Base-by-base conservation (phyloP, 2,329 filamentous ascomycete genomes). In the Ophiostoma tasmaniense region DNA sequence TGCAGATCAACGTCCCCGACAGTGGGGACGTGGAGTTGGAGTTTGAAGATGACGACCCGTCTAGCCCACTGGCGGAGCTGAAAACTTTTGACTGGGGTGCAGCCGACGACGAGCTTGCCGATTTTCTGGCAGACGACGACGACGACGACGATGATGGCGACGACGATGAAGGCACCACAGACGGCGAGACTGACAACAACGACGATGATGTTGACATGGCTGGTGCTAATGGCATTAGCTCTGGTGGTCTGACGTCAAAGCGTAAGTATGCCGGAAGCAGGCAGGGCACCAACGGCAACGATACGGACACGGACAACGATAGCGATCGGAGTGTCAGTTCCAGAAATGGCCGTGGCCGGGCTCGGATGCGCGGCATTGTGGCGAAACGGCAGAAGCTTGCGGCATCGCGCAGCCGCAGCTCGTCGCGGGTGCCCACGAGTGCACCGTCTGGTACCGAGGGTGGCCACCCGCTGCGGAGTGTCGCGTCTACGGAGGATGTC, bases 41-140 rank as follows among this genome's bases (percentile, higher is more conserved):
- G 35, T 76, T 84, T 14, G 77, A 77, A 11, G 82, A 84, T 66
- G 81, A 76, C 62, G 81, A 81, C 5, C 25, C 33, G 22, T 73
- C 77, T 1, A 82, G 82, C 22, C 85, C 85, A 1, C 84, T 87
- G 71, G 84, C 87, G 67, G 83, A 83, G 67, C 77, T 87, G 3
- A 82, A 83, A 69, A 79, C 80, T 17, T 86, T 89, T 68, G 84
- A 91, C 75, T 89, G 88, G 82, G 84, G 81, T 4, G 82, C 80
- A 11, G 84, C 86, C 1, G 88, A 92, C 72, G 88, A 90, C 70
- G 92, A 96, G 74, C 80, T 96, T 11, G 86, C 85, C 17, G 91
- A 92, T 64, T 93, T 95, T 73, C 79, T 95, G 73, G 85, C 84
- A 11, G 80, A 81, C 6, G 84, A 83, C 33, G 82, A 80, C 1